Base-by-base conservation (phyloP, 129 eudicot species). In the sunflower (Helianthus annuus) region DNA sequence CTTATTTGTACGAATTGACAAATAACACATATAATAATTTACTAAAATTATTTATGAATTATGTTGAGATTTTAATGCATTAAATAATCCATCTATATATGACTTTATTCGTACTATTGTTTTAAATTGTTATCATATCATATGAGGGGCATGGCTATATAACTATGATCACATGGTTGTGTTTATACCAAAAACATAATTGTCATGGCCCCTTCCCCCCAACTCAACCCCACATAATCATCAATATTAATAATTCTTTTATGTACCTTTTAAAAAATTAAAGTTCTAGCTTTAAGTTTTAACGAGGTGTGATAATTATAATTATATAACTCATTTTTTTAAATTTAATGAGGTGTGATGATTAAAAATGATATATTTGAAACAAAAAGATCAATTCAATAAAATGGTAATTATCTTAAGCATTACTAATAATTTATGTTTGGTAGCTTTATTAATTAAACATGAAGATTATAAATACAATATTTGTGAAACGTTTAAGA, bases 131-230 rank as follows among this genome's bases (percentile, higher is more conserved):
- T 77, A 77, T 69, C 76, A 69, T 62, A 53, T 62, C 81, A 51
- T 70, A 77, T 62, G 81, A 52, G 76, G 81, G 81, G 72, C 81
- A 77, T 77, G 71, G 66, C 38, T n/a, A 77, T 69, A 49, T 69
- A 69, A 77, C 70, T 69, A 69, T 64, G 49, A 49, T 70, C 81
- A 77, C 81, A 70, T 77, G 81, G 58, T 77, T 49, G 65, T 77
- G 71, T 77, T 77, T 62, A 77, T 19, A 61, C 75, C 81, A 48
- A 77, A 61, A 58, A 58, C 69, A 49, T 75, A 48, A 62, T 27
- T 39, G 51, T 39, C 55, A 24, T 70, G 76, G 81, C 71, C 71
- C 76, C 75, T 38, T 53, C 10, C 52, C 75, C 68, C 79, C 49
- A 55, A 29, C 32, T 24, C 80, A 76, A 64, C 79, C 12, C 54